A percentile compares a stretch with the other conserved stretches of the same genome.
Evolutionary conservation across 768 basidiomycete species (phyloP).

Genomic region (Serendipita vermifera): DNA sequence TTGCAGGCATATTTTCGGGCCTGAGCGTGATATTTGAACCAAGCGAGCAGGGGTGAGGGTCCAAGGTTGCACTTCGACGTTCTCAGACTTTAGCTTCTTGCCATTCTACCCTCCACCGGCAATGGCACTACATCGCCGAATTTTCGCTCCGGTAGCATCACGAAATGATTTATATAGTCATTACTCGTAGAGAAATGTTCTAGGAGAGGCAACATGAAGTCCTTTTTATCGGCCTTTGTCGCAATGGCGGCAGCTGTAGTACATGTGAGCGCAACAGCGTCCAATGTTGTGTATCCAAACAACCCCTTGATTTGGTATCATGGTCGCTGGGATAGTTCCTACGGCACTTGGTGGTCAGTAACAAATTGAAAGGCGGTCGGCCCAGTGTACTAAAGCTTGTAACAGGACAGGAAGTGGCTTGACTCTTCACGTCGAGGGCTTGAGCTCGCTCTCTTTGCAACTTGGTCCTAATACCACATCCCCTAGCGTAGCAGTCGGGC

Average conservation of each 20-base stretch:
- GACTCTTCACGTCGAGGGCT: slow-evolving; percentile 35
- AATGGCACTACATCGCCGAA: no score
- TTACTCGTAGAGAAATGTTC: no score
- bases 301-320: slow-evolving; percentile 10
- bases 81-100: no score
- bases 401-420: slow-evolving; percentile 43
- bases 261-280: not conserved
- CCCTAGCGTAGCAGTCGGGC: slow-evolving; percentile 34
- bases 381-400: not conserved
- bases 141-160: no score
- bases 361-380: not conserved
- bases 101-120: no score
- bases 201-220: not conserved
- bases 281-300: not conserved
- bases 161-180: no score
- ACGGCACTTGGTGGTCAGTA: slow-evolving; percentile 45
- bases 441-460: slow-evolving; percentile 31
- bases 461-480: slow-evolving; percentile 38
- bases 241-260: not conserved
- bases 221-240: not conserved
- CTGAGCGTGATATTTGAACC: no score
- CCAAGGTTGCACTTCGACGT: no score
- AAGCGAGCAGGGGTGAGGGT: no score
- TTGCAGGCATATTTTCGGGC: slow-evolving; percentile 44
- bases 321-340: slow-evolving; percentile 35